phyloP scores from a whole-genome alignment of 768 basidiomycete species.

The Mycena vitilis region DNA sequence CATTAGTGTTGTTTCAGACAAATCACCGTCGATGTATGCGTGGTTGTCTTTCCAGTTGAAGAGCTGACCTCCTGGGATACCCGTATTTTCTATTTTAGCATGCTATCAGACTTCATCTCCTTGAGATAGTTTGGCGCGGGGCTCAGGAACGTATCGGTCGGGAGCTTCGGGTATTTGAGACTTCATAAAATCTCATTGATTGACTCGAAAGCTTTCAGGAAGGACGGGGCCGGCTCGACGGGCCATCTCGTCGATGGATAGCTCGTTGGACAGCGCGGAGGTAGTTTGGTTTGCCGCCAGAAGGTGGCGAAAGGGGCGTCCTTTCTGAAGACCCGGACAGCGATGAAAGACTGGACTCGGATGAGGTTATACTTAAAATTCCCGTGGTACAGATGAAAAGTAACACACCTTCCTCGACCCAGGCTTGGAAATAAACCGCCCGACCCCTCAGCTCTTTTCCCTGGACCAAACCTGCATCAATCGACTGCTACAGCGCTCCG shows the following conservation, averaged over 20 bases:
- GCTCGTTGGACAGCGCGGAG: slow-evolving; percentile 78
- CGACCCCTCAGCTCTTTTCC: too few species aligned
- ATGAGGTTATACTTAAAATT: slow-evolving; percentile 38
- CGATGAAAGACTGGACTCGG: slow-evolving; percentile 46
- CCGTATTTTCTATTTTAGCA: too few species aligned
- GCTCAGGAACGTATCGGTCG: slow-evolving; percentile 62
- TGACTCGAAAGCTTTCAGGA: slow-evolving; percentile 67
- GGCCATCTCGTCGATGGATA: slow-evolving; percentile 76
- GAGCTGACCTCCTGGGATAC: slow-evolving; percentile 77
- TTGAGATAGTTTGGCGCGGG: slow-evolving; percentile 61
- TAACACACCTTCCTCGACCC: too few species aligned
- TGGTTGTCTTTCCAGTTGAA: slow-evolving; percentile 87
- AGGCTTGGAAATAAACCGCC: too few species aligned
- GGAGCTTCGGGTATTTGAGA: slow-evolving; percentile 74
- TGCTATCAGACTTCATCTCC: too few species aligned
- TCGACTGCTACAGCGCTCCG: too few species aligned
- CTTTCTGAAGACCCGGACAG: slow-evolving; percentile 42
- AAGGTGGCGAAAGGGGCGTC: slow-evolving; percentile 38
- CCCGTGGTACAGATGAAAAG: too few species aligned
- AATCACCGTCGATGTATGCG: slow-evolving; percentile 79
- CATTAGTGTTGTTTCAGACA: slow-evolving; percentile 74
- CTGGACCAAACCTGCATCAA: too few species aligned
- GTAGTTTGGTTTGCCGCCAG: slow-evolving; percentile 48
- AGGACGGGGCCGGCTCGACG: too few species aligned
- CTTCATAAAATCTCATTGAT: slow-evolving; percentile 72